Percentiles rank a stretch among this genome's conserved stretches.
phyloP scores from a whole-genome alignment of 371 early-diverging fungal genomes.

The Dinochytrium kinnereticum region DNA sequence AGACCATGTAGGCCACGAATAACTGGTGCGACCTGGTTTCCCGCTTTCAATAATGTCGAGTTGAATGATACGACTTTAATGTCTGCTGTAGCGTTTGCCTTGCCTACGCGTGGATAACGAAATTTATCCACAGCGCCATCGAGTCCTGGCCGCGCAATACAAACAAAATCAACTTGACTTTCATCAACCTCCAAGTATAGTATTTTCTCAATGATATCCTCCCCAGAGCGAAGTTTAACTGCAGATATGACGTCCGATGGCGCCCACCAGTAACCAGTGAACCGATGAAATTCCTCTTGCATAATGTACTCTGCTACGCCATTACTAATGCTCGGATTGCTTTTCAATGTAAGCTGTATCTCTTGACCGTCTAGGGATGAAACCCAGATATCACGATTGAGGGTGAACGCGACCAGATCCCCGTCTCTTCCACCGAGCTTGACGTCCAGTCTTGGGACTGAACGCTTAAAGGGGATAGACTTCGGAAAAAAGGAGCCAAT shows the following conservation, averaged over 20 bases:
- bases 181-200: constrained; percentile 71
- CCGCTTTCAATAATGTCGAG: neutral
- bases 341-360: constrained; percentile 66
- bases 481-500: constrained; percentile 21
- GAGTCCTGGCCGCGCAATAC: constrained; percentile 59
- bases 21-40: neutral
- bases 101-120: constrained; percentile 70
- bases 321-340: constrained; percentile 51
- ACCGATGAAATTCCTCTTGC: constrained; percentile 81
- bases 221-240: neutral
- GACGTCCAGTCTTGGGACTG: constrained; percentile 56
- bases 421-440: constrained; percentile 63
- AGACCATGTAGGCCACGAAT: constrained; percentile 53
- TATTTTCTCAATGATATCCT: constrained; percentile 50
- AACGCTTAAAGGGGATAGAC: constrained; percentile 7
- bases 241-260: constrained; percentile 33
- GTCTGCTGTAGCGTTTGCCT: constrained; percentile 64
- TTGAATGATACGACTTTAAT: constrained; percentile 66
- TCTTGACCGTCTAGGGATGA: constrained; percentile 63
- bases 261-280: constrained; percentile 72
- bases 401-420: constrained; percentile 65
- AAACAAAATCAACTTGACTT: constrained; percentile 61
- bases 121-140: constrained; percentile 55
- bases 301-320: constrained; percentile 78
- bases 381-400: constrained; percentile 71